Evolutionary conservation across 805 yeast genomes (phyloP).

Genomic region (Yamadazyma endophytica): DNA sequence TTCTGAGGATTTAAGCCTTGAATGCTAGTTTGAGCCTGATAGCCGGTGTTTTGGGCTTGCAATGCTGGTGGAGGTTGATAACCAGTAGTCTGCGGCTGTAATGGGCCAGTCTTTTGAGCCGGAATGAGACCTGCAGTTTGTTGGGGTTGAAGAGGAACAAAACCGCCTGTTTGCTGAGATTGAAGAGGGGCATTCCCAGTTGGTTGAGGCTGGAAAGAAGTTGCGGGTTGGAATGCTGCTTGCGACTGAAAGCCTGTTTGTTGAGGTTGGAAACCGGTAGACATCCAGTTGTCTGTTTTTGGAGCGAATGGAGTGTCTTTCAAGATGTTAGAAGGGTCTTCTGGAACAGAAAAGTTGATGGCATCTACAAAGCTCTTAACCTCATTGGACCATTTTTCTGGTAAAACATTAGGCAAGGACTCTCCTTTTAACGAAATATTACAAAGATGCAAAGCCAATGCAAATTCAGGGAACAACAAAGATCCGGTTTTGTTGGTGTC

Average conservation of each 20-base stretch:
- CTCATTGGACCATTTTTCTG: conserved; percentile 71
- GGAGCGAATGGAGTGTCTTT: conserved; percentile 43
- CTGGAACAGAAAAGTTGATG: conserved; percentile 75
- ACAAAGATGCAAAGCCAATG: conserved; percentile 84
- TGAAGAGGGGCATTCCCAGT: conserved; percentile 21
- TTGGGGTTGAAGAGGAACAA: conserved; percentile 55
- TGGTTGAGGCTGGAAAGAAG: conserved; percentile 37
- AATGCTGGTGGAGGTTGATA: conserved; percentile 18
- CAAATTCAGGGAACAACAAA: conserved; percentile 89
- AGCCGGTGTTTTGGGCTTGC: conserved; percentile 18
- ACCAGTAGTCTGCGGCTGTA: conserved; percentile 30
- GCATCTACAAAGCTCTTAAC: conserved; percentile 88
- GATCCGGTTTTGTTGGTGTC: conserved; percentile 85
- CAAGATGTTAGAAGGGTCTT: conserved; percentile 39
- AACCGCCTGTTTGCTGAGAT: conserved; percentile 44
- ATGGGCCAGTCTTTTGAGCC: conserved; percentile 36
- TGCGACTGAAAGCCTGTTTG: conserved; percentile 30
- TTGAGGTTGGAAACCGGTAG: conserved; percentile 26
- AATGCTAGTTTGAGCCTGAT: conserved; percentile 8
- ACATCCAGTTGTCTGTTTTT: conserved; percentile 23
- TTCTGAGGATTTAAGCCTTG: conserved; percentile 16
- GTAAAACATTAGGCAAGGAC: conserved; percentile 67
- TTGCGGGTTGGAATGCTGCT: conserved; percentile 25
- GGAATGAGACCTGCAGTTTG: conserved; percentile 66
- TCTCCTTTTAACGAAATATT: conserved; percentile 75